Conservation (phyloP, 192 early-diverging fungal species). For the Coemansia sp. region DNA sequence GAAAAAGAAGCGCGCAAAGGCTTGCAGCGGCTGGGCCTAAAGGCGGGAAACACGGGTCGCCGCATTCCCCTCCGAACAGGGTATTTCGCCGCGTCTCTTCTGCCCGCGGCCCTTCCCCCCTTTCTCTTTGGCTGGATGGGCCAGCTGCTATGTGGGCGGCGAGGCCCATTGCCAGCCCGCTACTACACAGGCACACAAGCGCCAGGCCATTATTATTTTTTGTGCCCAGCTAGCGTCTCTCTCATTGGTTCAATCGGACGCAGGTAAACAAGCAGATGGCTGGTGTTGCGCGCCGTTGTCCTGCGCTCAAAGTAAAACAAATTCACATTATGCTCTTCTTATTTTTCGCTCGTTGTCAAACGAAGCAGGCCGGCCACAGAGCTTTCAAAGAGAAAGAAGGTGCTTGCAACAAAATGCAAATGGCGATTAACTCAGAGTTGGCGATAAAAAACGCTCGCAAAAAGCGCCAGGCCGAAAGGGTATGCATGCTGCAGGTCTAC, state of each 20-base stretch:
- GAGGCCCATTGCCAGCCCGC: too few species aligned
- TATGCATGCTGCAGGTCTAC: not conserved
- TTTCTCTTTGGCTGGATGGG: not conserved
- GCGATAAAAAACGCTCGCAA: not conserved
- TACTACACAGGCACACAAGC: not conserved
- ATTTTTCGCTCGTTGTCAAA: not conserved
- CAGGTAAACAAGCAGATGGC: conserved; percentile 1
- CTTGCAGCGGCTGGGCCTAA: too few species aligned
- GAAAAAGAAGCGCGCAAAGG: not conserved
- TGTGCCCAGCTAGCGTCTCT: not conserved
- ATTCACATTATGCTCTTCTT: not conserved
- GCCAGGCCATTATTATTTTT: not conserved
- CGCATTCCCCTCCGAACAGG: too few species aligned
- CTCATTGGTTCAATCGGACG: not conserved
- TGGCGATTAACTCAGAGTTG: conserved; percentile 1
- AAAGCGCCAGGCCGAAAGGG: conserved; percentile 1
- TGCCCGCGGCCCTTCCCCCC: not conserved
- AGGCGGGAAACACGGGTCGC: too few species aligned
- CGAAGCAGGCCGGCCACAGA: too few species aligned
- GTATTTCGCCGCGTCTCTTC: not conserved
- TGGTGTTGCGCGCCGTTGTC: not conserved
- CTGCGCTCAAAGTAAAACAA: conserved; percentile 1
- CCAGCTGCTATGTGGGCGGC: too few species aligned
- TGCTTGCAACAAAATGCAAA: not conserved
- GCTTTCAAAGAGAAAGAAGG: not conserved